These are phyloP conservation scores for Nicotiana noctiflora DNA, from an alignment of 257 asterid species.

Conservation along the genomic window DNA sequence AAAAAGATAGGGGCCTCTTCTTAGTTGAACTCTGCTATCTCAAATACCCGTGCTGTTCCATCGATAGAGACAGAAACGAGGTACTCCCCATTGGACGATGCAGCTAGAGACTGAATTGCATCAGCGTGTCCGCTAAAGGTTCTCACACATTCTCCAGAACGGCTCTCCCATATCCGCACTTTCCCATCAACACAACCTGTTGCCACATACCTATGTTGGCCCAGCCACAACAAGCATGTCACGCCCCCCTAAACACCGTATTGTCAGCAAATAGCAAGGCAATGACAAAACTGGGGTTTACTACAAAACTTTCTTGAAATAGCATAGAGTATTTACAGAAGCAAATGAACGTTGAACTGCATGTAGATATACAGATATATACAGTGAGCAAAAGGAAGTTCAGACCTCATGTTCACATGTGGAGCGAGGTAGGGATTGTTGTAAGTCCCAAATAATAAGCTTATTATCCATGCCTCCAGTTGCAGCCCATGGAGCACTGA, in stretches of 20 bases:
- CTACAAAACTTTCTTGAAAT: background rate
- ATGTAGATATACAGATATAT: background rate
- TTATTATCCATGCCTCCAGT: constrained; percentile 87
- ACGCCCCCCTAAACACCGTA: constrained; percentile 51
- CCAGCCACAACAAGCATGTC: constrained; percentile 63
- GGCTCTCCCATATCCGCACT: constrained; percentile 74
- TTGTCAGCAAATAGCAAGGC: background rate
- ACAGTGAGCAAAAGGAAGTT: background rate
- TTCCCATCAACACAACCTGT: constrained; percentile 74
- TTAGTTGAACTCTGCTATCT: constrained; percentile 59
- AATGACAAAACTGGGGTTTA: background rate
- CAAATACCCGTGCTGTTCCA: constrained; percentile 72
- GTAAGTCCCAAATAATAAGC: constrained; percentile 79
- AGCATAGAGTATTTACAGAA: background rate
- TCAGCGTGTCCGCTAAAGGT: constrained; percentile 52
- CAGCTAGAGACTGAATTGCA: constrained; percentile 58
- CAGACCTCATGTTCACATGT: constrained; percentile 74
- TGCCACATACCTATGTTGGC: constrained; percentile 46
- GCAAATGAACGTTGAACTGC: background rate
- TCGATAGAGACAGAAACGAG: constrained; percentile 70
- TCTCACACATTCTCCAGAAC: constrained; percentile 65
- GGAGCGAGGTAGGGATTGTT: constrained; percentile 60
- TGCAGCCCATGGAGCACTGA: constrained; percentile 71
- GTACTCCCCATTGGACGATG: constrained; percentile 46
- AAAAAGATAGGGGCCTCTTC: background rate